Percentiles rank a stretch among this genome's conserved stretches.
These are phyloP conservation scores for Ustilago vetiveriae DNA, from an alignment of 1,284 basidiomycete genomes.

Conservation along the genomic window DNA sequence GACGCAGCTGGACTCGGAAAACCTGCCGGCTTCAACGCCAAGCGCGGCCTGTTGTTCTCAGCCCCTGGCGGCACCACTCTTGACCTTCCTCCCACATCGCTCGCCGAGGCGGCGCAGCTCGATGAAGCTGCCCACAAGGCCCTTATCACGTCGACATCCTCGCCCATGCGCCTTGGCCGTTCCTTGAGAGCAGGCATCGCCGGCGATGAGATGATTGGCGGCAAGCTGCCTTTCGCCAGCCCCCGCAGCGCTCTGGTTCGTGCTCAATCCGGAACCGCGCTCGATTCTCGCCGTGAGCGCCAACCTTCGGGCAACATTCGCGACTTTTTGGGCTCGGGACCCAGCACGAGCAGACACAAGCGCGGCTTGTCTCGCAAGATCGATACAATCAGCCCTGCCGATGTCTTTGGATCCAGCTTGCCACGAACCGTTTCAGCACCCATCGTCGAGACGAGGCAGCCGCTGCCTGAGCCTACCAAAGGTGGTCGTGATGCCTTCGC, in stretches of 20 bases:
- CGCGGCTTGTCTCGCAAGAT: slow-evolving; percentile 37
- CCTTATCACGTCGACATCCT: slow-evolving; percentile 16
- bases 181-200: slow-evolving; percentile 20
- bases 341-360: slow-evolving; percentile 24
- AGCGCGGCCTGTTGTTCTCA: slow-evolving; percentile 48
- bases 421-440: slow-evolving; percentile 32
- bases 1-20: slow-evolving; percentile 11
- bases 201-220: slow-evolving; percentile 43
- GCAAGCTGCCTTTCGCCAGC: slow-evolving; percentile 43
- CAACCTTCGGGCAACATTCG: slow-evolving; percentile 44
- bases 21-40: slow-evolving; percentile 35
- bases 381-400: slow-evolving; percentile 64
- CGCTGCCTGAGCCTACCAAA: slow-evolving; percentile 39
- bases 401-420: slow-evolving; percentile 56
- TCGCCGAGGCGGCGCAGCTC: slow-evolving; percentile 29
- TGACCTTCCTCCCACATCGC: slow-evolving; percentile 43
- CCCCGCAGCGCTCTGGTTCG: slow-evolving; percentile 47
- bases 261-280: slow-evolving; percentile 32
- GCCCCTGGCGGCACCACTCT: slow-evolving; percentile 21
- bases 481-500: slow-evolving; percentile 19
- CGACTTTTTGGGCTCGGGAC: slow-evolving; percentile 23
- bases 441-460: slow-evolving; percentile 17
- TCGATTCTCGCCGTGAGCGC: slow-evolving; percentile 23
- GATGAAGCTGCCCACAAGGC: slow-evolving; percentile 22
- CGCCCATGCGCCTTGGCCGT: slow-evolving; percentile 26